A percentile compares a stretch with the other conserved stretches of the same genome.
Evolutionary conservation across 164 flowering plant species (phyloP).

Genomic region (Dillenia suffruticosa): DNA sequence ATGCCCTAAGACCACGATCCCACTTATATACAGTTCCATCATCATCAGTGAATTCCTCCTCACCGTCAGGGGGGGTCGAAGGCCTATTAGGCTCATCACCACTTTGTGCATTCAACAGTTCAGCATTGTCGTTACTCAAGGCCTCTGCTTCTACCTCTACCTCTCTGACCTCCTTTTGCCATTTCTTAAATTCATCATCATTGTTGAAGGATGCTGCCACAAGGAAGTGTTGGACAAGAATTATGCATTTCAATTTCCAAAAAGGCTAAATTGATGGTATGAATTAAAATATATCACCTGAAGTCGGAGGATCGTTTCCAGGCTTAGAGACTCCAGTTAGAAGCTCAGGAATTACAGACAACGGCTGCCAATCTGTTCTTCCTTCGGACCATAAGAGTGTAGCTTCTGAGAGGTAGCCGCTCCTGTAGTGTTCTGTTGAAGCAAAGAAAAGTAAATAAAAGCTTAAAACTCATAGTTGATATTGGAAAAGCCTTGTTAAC

Average conservation of each 20-base stretch:
- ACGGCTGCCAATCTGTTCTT: slow-evolving; percentile 77
- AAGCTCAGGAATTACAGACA: slow-evolving; percentile 69
- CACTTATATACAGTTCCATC: slow-evolving; percentile 96
- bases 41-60: slow-evolving; percentile 94
- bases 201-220: slow-evolving; percentile 38
- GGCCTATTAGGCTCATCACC: slow-evolving; percentile 54
- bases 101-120: slow-evolving; percentile 11
- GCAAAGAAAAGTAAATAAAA: slow-evolving; percentile 23
- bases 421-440: slow-evolving; percentile 73
- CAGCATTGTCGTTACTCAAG: slow-evolving; percentile 15
- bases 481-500: slow-evolving; percentile 30
- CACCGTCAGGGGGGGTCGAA: slow-evolving; percentile 85
- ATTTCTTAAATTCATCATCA: slow-evolving; percentile 72
- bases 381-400: slow-evolving; percentile 90
- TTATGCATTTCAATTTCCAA: neutral
- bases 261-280: too few species aligned
- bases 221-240: slow-evolving; percentile 4
- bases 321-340: slow-evolving; percentile 16
- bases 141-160: slow-evolving; percentile 58
- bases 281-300: slow-evolving; percentile 20
- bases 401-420: slow-evolving; percentile 59
- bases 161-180: slow-evolving; percentile 72
- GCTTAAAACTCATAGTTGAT: slow-evolving; percentile 39
- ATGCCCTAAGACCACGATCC: slow-evolving; percentile 70
- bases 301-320: slow-evolving; percentile 18